phyloP scores from a whole-genome alignment of 257 asterid genomes.

The Penstemon barbatus region DNA sequence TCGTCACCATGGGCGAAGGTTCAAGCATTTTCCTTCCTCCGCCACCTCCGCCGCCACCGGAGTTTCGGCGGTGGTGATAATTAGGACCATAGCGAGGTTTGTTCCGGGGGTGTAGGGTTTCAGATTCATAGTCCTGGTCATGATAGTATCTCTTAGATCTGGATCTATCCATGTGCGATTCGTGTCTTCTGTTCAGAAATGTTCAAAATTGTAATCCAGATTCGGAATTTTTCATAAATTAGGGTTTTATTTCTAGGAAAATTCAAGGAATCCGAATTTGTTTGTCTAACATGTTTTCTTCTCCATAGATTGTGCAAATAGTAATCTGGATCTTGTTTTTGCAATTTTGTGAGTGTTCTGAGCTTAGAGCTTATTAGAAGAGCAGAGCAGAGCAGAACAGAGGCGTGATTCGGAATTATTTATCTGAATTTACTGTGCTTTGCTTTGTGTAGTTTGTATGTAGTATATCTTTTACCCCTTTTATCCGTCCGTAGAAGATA shows the following conservation, averaged over 20 bases:
- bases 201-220: no score
- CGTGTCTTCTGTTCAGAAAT: constrained; percentile 4
- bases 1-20: constrained; percentile 67
- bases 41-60: constrained; percentile 40
- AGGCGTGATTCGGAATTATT: no score
- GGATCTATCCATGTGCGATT: constrained; percentile 66
- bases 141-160: constrained; percentile 80
- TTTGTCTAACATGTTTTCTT: no score
- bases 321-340: no score
- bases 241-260: not conserved
- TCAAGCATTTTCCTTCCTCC: constrained; percentile 62
- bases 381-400: no score
- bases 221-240: not conserved
- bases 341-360: no score
- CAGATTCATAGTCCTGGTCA: constrained; percentile 78
- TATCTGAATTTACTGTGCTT: no score
- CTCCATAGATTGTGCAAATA: no score
- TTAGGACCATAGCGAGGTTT: constrained; percentile 44
- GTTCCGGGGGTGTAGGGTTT: constrained; percentile 58
- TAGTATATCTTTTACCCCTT: no score
- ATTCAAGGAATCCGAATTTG: not conserved
- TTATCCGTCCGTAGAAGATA: no score
- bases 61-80: constrained; percentile 46
- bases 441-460: no score
- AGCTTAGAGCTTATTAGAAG: no score